Evolutionary conservation across 768 basidiomycete species (phyloP), one percentile per base, ranked within the genome.

Genomic region (Psilocybe sp.): DNA sequence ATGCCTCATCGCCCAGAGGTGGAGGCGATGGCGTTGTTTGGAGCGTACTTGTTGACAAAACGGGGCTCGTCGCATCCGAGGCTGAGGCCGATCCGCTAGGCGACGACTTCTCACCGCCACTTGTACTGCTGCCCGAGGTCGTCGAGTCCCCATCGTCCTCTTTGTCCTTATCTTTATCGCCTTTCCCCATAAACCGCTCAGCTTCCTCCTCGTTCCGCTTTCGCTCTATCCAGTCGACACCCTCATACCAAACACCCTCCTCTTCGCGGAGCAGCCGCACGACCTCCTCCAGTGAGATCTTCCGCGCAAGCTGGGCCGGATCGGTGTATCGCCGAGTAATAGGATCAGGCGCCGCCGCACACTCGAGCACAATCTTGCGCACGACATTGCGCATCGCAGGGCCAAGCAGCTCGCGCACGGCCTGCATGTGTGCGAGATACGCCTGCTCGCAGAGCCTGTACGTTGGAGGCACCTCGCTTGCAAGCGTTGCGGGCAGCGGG

Each of bases 21-120:
- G 86, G 83, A 0, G 87, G 87, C 1, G 84, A 86, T 0, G 87
- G 87, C 6, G 87, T 89, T n/a, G 87, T 90, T 53, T 84, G 83
- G 28, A 89, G 60, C 6, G 87, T 90, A 7, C 84, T 79, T 1
- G 85, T 85, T 11, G 85, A 87, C 20, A 89, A 61, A 3, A 88
- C 86, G 0, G 87, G 88, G 55, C 86, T 88, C 15, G 87, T 88
- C 37, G 65, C 52, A 64, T 58, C 67, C 16, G 84, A 82, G 4
- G 7, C 23, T 7, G 23, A 28, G 4, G 7, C 3, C 4, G 82
- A 84, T 18, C 55, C 60, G 39, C 58, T 53, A 12, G 53, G 58
- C 4, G 54, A 55, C 2, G 54, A 48, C 36, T 57, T 62, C 9
- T 52, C 49, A 15, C 59, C 41, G 35, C 47, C 40, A 19, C 74